Percentiles rank a stretch among this genome's conserved stretches.
phyloP scores from a whole-genome alignment of 1,284 basidiomycete species.

The Apiotrichum siamense region DNA sequence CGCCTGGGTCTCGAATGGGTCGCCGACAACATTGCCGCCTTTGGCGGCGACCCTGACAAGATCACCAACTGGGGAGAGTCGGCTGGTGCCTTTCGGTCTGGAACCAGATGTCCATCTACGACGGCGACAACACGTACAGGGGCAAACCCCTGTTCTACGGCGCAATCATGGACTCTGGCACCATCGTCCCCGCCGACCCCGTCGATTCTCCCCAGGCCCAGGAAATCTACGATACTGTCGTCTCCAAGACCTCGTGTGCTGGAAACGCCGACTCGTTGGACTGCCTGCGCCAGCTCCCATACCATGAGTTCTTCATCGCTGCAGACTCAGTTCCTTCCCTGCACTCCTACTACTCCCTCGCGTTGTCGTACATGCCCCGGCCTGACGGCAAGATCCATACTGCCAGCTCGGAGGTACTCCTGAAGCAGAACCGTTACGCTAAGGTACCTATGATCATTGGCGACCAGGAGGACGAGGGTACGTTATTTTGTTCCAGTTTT shows the following conservation, averaged over 20 bases:
- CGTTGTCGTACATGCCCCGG: conserved; percentile 51
- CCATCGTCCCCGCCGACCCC: conserved; percentile 40
- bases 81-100: conserved; percentile 48
- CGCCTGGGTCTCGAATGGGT: conserved; percentile 40
- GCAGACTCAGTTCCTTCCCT: conserved; percentile 13
- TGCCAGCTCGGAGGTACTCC: conserved; percentile 40
- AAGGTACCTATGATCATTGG: conserved; percentile 20
- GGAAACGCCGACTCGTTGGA: conserved; percentile 50
- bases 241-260: conserved; percentile 9
- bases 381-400: conserved; percentile 54
- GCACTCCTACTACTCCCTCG: conserved; percentile 12
- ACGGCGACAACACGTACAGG: conserved; percentile 43
- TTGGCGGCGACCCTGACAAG: conserved; percentile 40
- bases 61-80: conserved; percentile 56
- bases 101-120: conserved; percentile 55
- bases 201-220: conserved; percentile 15
- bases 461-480: conserved; percentile 23
- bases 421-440: conserved; percentile 6
- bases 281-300: conserved; percentile 53
- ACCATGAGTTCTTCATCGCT: conserved; percentile 17
- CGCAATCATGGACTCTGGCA: conserved; percentile 41
- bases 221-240: conserved; percentile 13
- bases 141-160: conserved; percentile 48
- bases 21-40: conserved; percentile 34
- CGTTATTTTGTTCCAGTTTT: too few species aligned